A percentile compares a stretch with the other conserved stretches of the same genome.
Evolutionary conservation across 805 yeast species (phyloP).

Genomic region (Candida orba): DNA sequence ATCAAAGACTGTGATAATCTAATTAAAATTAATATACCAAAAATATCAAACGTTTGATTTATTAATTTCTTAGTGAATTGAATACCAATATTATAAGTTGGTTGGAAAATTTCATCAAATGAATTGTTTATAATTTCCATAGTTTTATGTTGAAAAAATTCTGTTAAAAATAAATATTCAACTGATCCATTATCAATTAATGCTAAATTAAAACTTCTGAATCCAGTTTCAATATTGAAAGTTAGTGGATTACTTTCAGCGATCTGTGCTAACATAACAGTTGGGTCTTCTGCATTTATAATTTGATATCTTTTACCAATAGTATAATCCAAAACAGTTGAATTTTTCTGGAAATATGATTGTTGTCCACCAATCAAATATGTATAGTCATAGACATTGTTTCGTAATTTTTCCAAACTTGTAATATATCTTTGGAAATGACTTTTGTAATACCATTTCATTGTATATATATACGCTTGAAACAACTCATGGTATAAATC

Average conservation of each 20-base stretch:
- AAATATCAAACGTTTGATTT: slow-evolving; percentile 52
- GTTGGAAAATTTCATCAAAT: slow-evolving; percentile 44
- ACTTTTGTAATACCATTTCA: slow-evolving; percentile 86
- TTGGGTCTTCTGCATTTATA: slow-evolving; percentile 44
- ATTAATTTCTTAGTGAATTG: slow-evolving; percentile 37
- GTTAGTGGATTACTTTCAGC: slow-evolving; percentile 68
- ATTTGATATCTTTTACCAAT: slow-evolving; percentile 48
- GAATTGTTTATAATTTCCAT: slow-evolving; percentile 35
- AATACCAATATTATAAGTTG: slow-evolving; percentile 44
- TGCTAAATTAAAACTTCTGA: slow-evolving; percentile 65
- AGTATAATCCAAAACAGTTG: slow-evolving; percentile 23
- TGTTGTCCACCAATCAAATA: slow-evolving; percentile 43
- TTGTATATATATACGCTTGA: slow-evolving; percentile 78
- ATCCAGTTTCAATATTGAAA: slow-evolving; percentile 68
- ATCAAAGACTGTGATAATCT: slow-evolving; percentile 61
- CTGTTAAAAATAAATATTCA: slow-evolving; percentile 66
- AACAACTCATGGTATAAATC: slow-evolving; percentile 65
- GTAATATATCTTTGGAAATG: slow-evolving; percentile 71
- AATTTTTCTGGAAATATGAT: slow-evolving; percentile 11
- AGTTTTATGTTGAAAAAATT: slow-evolving; percentile 49
- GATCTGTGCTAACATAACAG: slow-evolving; percentile 74
- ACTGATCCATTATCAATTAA: slow-evolving; percentile 68
- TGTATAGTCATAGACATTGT: slow-evolving; percentile 47
- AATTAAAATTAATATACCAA: slow-evolving; percentile 71
- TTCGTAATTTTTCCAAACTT: slow-evolving; percentile 57